Evolutionary conservation across 2,329 filamentous ascomycete species (phyloP).

Genomic region (Zymoseptoria pseudotritici): DNA sequence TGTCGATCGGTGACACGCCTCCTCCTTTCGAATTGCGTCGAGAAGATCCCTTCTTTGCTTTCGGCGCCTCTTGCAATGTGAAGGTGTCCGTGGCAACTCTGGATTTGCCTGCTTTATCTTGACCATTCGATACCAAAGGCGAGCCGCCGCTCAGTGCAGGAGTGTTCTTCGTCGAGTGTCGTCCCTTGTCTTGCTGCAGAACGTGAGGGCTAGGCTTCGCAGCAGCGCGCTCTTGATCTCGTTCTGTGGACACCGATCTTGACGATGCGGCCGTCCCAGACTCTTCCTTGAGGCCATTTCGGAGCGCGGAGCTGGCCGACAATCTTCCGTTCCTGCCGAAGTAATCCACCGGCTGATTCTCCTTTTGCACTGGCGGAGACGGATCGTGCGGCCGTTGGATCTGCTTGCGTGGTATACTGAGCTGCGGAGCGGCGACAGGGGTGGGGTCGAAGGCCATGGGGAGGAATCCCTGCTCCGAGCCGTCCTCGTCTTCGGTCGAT

Average conservation of each 20-base stretch:
- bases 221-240: slow-evolving; percentile 26
- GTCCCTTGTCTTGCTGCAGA: slow-evolving; percentile 78
- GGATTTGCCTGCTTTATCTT: slow-evolving; percentile 43
- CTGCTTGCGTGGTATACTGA: slow-evolving; percentile 21
- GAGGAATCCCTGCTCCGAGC: slow-evolving; percentile 41
- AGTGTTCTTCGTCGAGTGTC: slow-evolving; percentile 31
- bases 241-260: slow-evolving; percentile 40
- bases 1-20: slow-evolving; percentile 33
- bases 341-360: slow-evolving; percentile 35
- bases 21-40: slow-evolving; percentile 41
- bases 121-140: slow-evolving; percentile 19
- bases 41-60: slow-evolving; percentile 49
- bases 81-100: slow-evolving; percentile 43
- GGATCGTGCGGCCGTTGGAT: slow-evolving; percentile 18
- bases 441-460: slow-evolving; percentile 48
- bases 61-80: slow-evolving; percentile 74
- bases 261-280: slow-evolving; percentile 31
- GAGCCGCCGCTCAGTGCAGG: slow-evolving; percentile 23
- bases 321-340: slow-evolving; percentile 29
- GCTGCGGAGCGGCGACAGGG: slow-evolving; percentile 24
- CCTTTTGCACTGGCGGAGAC: slow-evolving; percentile 21
- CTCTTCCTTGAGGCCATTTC: slow-evolving; percentile 36
- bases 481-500: slow-evolving; percentile 53
- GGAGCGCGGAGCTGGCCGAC: slow-evolving; percentile 27
- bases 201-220: slow-evolving; percentile 68